Evolutionary conservation across 2,329 filamentous ascomycete genomes (phyloP).

Genomic region (Epichloe glyceriae): DNA sequence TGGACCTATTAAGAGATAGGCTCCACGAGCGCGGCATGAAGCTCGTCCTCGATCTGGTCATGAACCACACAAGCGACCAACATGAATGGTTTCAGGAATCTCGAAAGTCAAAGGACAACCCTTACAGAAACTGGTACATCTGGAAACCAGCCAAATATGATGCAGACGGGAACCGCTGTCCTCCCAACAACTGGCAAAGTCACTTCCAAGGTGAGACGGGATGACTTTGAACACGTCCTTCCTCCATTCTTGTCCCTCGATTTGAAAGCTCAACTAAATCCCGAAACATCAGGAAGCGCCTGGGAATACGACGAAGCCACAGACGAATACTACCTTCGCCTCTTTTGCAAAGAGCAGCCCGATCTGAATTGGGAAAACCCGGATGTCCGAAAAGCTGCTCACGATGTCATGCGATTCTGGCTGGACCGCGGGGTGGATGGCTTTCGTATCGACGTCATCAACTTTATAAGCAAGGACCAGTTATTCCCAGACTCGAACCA

Average conservation of each 20-base stretch:
- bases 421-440: conserved; percentile 53
- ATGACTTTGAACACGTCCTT: background rate
- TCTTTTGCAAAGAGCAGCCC: conserved; percentile 59
- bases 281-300: conserved; percentile 15
- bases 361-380: conserved; percentile 69
- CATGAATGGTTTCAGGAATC: conserved; percentile 47
- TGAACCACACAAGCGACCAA: conserved; percentile 54
- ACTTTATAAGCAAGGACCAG: conserved; percentile 51
- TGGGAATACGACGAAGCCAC: conserved; percentile 38
- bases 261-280: too few species aligned
- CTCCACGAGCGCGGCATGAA: conserved; percentile 53
- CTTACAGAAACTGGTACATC: conserved; percentile 50
- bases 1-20: conserved; percentile 48
- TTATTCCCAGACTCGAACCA: conserved; percentile 36
- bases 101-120: conserved; percentile 36
- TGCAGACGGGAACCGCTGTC: conserved; percentile 40
- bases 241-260: background rate
- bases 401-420: conserved; percentile 62
- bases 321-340: conserved; percentile 46
- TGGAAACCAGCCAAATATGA: conserved; percentile 49
- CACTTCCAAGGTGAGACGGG: conserved; percentile 24
- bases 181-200: conserved; percentile 46
- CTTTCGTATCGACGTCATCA: conserved; percentile 56
- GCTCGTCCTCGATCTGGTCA: conserved; percentile 58
- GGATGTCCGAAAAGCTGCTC: conserved; percentile 50